Conservation (phyloP, 345 rosid species). For the Acer yangbiense region DNA sequence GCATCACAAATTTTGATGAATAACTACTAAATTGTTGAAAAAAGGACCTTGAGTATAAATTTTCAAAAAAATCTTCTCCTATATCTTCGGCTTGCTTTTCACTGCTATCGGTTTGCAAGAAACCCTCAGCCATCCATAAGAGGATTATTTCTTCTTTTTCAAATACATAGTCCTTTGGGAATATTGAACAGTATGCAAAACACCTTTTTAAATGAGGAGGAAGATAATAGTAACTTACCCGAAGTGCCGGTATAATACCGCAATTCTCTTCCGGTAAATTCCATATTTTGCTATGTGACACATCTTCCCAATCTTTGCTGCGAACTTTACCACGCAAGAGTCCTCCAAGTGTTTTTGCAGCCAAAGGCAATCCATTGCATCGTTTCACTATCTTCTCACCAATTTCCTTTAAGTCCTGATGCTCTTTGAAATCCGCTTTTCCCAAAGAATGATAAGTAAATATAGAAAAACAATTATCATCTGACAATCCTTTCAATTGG, state of each 20-base stretch:
- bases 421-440: neutral
- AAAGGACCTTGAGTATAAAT: too few relatives aligned
- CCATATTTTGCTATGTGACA: neutral
- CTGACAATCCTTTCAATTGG: neutral
- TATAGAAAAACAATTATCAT: neutral
- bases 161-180: constrained; percentile 14
- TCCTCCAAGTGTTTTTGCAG: neutral
- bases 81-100: neutral
- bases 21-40: neutral
- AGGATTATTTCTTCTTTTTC: neutral
- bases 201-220: constrained; percentile 5
- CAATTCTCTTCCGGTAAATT: neutral
- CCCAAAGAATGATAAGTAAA: neutral
- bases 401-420: neutral
- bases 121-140: constrained; percentile 24
- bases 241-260: neutral
- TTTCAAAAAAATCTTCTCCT: too few relatives aligned
- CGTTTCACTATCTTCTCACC: neutral
- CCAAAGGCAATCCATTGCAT: constrained; percentile 2
- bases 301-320: neutral
- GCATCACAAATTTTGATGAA: constrained; percentile 4
- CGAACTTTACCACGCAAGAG: neutral
- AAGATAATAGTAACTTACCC: neutral
- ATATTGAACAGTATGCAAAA: constrained; percentile 15
- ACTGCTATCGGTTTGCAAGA: neutral